These are phyloP conservation scores for Fusarium coffeatum DNA, from an alignment of 2,329 filamentous ascomycete genomes.

Conservation along the genomic window DNA sequence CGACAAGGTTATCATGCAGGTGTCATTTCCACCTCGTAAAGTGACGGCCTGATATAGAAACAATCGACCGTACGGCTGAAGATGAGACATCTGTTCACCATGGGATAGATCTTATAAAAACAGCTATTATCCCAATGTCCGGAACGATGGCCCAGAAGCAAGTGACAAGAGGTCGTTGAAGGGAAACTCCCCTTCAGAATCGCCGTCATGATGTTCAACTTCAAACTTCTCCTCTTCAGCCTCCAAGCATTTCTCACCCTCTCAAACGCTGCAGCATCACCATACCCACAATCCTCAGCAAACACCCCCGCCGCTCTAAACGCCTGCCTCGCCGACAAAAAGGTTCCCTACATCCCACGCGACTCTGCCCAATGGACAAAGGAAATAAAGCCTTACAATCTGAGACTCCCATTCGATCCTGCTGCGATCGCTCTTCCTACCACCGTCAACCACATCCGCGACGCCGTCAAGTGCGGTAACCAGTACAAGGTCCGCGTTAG, in stretches of 20 bases:
- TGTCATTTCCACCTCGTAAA: slow-evolving; percentile 29
- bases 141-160: not conserved
- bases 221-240: slow-evolving; percentile 16
- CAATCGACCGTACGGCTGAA: not conserved
- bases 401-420: slow-evolving; percentile 49
- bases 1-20: slow-evolving; percentile 2
- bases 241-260: not conserved
- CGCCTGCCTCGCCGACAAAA: slow-evolving; percentile 43
- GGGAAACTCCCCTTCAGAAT: not conserved
- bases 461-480: slow-evolving; percentile 59
- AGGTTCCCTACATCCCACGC: slow-evolving; percentile 35
- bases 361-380: slow-evolving; percentile 48
- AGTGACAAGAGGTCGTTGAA: not conserved
- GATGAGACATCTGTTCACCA: not conserved
- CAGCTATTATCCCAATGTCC: not conserved
- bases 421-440: slow-evolving; percentile 49
- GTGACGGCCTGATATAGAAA: not conserved
- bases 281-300: not conserved
- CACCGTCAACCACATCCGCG: slow-evolving; percentile 55
- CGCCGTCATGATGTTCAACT: not conserved
- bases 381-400: slow-evolving; percentile 51
- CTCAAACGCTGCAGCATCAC: not conserved
- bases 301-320: slow-evolving; percentile 26
- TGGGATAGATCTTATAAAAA: not conserved
- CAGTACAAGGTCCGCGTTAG: slow-evolving; percentile 59